These are phyloP conservation scores for Dendrocalamus latiflorus DNA, from an alignment of 202 grass and related monocot genomes.

Conservation along the genomic window DNA sequence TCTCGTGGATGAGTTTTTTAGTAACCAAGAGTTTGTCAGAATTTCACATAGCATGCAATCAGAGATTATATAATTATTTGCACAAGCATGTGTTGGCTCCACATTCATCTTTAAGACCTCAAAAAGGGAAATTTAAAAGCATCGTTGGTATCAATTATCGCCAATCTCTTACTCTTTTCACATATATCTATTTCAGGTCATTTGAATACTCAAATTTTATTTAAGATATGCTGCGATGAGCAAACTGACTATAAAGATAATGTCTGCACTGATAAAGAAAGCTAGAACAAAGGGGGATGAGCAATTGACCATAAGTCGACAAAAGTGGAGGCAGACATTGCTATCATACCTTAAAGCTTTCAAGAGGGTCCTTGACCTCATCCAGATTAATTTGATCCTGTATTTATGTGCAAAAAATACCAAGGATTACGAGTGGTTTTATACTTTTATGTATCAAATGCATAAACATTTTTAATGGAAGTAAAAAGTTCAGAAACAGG, in stretches of 20 bases:
- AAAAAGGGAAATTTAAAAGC: background rate
- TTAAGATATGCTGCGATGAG: background rate
- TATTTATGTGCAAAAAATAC: constrained; percentile 27
- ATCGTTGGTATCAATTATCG: background rate
- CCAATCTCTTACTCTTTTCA: background rate
- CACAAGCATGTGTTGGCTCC: background rate
- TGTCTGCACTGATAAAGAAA: background rate
- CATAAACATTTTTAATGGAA: background rate
- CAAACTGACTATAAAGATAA: background rate
- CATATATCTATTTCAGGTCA: background rate
- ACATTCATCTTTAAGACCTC: background rate
- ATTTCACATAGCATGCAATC: background rate
- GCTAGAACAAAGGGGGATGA: background rate
- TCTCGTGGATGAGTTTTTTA: background rate
- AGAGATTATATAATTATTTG: background rate
- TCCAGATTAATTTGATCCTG: constrained; percentile 95
- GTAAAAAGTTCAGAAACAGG: background rate
- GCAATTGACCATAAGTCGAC: background rate
- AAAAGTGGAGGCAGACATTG: background rate
- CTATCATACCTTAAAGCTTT: constrained; percentile 78
- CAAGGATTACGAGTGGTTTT: background rate
- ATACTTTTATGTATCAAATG: constrained; percentile 20
- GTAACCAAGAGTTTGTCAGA: background rate
- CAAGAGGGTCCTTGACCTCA: constrained; percentile 75
- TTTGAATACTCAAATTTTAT: background rate